Base-by-base conservation (phyloP, 2,329 filamentous ascomycete species). In the Sclerotinia spermophila region DNA sequence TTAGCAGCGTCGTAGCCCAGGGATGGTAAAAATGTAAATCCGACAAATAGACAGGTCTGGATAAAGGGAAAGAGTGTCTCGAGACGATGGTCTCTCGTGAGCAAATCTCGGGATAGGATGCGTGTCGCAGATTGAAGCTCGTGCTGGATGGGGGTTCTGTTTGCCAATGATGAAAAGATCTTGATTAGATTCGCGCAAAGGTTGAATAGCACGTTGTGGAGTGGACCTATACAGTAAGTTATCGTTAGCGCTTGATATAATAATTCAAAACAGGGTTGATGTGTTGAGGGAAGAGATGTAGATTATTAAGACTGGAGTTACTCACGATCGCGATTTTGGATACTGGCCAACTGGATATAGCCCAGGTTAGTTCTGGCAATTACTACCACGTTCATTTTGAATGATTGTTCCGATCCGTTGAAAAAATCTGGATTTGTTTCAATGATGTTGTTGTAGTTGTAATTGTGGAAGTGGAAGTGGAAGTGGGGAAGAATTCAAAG, bases 71-170 rank as follows among this genome's bases (percentile, higher is more conserved):
- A 61, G 3, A 13, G 24, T 8, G n/a, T 42, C 8, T 56, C 3
- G 35, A 8, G 5, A 11, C 6, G n/a, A 17, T 61, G 24, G 17
- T 13, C 11, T 3, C 5, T 42, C 8, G 33, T 24, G 8, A n/a
- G n/a, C 0, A 7, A 13, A 61, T 24, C 58, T 38, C 33, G 15
- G 13, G 8, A n/a, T 61, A 19, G 4, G 65, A 59, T 40, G 55
- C 19, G 33, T 33, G 40, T 51, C 40, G 61, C 61, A 17, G n/a
- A 65, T 44, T 15, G n/a, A 17, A 76, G 69, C 60, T 76, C 75
- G 48, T 74, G 69, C 35, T 74, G 40, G 30, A 77, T 45, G 4
- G 72, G 51, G 13, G 71, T 13, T 17, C 67, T 66, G 68, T 76
- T 76, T 4, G 33, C 7, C 21, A 70, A 55, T 48, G 72, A 60